Base-by-base conservation (phyloP, 306 rosid species). In the Malus asiatica region DNA sequence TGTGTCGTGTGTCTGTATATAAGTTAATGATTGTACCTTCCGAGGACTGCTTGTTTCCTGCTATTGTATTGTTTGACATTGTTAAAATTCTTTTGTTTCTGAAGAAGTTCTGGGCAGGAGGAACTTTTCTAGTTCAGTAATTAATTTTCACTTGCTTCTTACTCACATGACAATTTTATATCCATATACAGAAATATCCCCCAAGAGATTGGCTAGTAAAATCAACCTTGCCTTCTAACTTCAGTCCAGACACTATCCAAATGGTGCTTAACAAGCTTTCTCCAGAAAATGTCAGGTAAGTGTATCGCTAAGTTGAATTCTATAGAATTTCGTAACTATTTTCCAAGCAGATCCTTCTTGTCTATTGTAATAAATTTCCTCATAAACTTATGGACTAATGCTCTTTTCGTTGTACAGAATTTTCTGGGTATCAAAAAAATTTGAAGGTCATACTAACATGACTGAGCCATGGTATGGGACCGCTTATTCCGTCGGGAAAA, bases 401-500 rank as follows among this genome's bases (percentile, higher is more conserved):
- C 22, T n/a, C 38, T 74, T 40, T 65, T 35, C 76, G 77, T 48
- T 73, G 27, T 75, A 77, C 86, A 95, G 99, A 89, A 88, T 95
- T 79, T 95, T 95, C 81, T 95, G 97, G 97, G 99, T 82, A 76
- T 95, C 99, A 6, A 84, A 89, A 77, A 80, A 73, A 35, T 92
- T 92, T 83, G 97, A 90, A 87, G 97, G 89, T 72, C 75, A 74
- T 40, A 87, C 96, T 30, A 87, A 92, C 77, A 80, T 75, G 84
- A 89, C 84, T 75, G 99, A 95, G 86, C 97, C 92, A 68, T 95
- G 99, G 99, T 95, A 95, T 88, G 92, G 92, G 81, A 95, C 97
- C 79, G 79, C 90, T 42, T 95, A 90, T 86, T 84, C 93, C 57
- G 19, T 87, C 30, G 96, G 92, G 87, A 92, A 76, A 70, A 80